Evolutionary conservation across 2,329 filamentous ascomycete genomes (phyloP).

Genomic region (Elsinoe fawcettii): DNA sequence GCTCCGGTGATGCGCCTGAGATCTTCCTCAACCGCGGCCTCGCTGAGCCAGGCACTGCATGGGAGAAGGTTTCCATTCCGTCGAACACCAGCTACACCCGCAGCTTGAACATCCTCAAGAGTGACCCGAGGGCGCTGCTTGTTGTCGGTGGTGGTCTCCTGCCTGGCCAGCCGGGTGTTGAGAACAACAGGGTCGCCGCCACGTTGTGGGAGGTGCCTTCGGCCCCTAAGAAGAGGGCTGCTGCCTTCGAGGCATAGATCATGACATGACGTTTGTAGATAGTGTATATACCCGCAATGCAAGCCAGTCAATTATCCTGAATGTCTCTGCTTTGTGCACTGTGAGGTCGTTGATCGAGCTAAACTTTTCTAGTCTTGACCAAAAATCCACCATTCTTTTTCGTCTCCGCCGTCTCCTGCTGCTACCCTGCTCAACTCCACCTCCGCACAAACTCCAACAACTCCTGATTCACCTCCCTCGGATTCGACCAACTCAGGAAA

Average conservation of each 20-base stretch:
- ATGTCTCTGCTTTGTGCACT: too few relatives aligned
- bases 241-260: slow-evolving; percentile 12
- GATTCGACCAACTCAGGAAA: slow-evolving; percentile 43
- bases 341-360: too few relatives aligned
- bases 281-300: neutral
- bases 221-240: slow-evolving; percentile 9
- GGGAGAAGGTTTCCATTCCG: slow-evolving; percentile 39
- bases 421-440: slow-evolving; percentile 16
- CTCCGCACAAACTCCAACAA: slow-evolving; percentile 29
- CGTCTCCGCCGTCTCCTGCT: too few relatives aligned
- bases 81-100: slow-evolving; percentile 41
- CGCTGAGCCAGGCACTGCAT: slow-evolving; percentile 35
- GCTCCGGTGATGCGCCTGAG: slow-evolving; percentile 32
- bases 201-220: slow-evolving; percentile 15
- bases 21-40: slow-evolving; percentile 43
- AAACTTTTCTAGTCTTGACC: too few relatives aligned
- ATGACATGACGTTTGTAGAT: neutral
- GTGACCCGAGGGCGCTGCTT: slow-evolving; percentile 34
- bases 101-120: slow-evolving; percentile 38
- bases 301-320: neutral
- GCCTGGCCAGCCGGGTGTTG: slow-evolving; percentile 19
- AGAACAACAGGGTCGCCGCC: slow-evolving; percentile 23
- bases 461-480: slow-evolving; percentile 36
- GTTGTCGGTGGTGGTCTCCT: slow-evolving; percentile 33
- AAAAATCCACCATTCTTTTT: too few relatives aligned